A percentile compares a stretch with the other conserved stretches of the same genome.
These are phyloP conservation scores for Setomelanomma holmii DNA, from an alignment of 2,329 filamentous ascomycete genomes.

Conservation along the genomic window DNA sequence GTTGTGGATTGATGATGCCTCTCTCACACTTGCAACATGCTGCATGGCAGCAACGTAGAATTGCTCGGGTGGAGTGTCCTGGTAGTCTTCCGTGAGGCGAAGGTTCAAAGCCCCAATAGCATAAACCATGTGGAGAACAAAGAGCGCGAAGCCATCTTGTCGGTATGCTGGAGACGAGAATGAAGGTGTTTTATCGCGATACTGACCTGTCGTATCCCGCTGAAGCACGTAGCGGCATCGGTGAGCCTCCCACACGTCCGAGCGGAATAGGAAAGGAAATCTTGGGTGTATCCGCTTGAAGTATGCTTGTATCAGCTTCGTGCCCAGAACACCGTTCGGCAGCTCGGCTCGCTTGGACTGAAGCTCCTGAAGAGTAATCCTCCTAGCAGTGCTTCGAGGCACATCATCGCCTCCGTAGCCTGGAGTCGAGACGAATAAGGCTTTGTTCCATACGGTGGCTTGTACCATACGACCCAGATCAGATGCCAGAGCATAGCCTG, in stretches of 20 bases:
- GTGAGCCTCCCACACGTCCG: constrained; percentile 55
- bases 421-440: constrained; percentile 36
- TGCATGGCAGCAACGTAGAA: constrained; percentile 60
- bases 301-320: constrained; percentile 55
- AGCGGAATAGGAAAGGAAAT: constrained; percentile 59
- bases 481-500: constrained; percentile 57
- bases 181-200: not conserved
- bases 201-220: not conserved
- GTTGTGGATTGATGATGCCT: constrained; percentile 59
- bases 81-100: constrained; percentile 56
- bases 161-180: constrained; percentile 8
- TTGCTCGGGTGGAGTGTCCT: constrained; percentile 49
- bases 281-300: constrained; percentile 56
- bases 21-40: constrained; percentile 57
- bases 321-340: constrained; percentile 56
- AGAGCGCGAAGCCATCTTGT: constrained; percentile 55
- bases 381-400: constrained; percentile 18
- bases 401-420: not conserved
- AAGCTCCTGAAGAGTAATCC: constrained; percentile 52
- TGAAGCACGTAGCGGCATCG: constrained; percentile 14
- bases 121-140: constrained; percentile 61
- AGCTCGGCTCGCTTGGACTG: constrained; percentile 55
- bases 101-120: constrained; percentile 60
- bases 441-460: constrained; percentile 62
- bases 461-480: constrained; percentile 63